A percentile compares a stretch with the other conserved stretches of the same genome.
phyloP scores from a whole-genome alignment of 2,329 filamentous ascomycete genomes.

The Calycina marina region DNA sequence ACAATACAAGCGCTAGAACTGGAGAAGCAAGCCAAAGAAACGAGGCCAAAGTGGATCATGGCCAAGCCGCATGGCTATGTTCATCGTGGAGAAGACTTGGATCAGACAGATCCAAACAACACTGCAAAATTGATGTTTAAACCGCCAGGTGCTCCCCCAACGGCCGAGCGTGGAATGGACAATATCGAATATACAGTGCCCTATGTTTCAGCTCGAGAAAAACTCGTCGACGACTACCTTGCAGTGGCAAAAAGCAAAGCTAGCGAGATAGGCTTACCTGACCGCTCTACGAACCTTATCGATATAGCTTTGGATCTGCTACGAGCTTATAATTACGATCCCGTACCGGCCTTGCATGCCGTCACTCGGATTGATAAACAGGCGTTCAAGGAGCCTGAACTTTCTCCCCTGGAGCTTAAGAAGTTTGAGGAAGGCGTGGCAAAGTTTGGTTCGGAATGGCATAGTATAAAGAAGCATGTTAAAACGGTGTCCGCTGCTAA shows the following conservation, averaged over 20 bases:
- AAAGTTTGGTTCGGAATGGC: conserved; percentile 84
- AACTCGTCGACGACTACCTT: conserved; percentile 66
- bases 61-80: conserved; percentile 83
- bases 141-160: conserved; percentile 42
- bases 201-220: conserved; percentile 23
- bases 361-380: conserved; percentile 54
- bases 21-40: conserved; percentile 65
- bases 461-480: conserved; percentile 70
- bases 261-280: conserved; percentile 51
- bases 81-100: conserved; percentile 62
- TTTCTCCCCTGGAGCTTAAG: conserved; percentile 66
- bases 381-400: conserved; percentile 71
- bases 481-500: conserved; percentile 66
- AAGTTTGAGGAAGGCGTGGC: conserved; percentile 83
- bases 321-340: conserved; percentile 56
- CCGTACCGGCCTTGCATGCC: conserved; percentile 52
- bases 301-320: conserved; percentile 70
- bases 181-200: conserved; percentile 19
- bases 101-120: conserved; percentile 55
- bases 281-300: conserved; percentile 71
- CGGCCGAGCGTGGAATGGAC: conserved; percentile 27
- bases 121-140: conserved; percentile 70
- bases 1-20: conserved; percentile 65
- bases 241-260: conserved; percentile 35
- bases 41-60: conserved; percentile 82